Conservation (phyloP, 73 alveolate genomes). For the Uronychia binucleata region DNA sequence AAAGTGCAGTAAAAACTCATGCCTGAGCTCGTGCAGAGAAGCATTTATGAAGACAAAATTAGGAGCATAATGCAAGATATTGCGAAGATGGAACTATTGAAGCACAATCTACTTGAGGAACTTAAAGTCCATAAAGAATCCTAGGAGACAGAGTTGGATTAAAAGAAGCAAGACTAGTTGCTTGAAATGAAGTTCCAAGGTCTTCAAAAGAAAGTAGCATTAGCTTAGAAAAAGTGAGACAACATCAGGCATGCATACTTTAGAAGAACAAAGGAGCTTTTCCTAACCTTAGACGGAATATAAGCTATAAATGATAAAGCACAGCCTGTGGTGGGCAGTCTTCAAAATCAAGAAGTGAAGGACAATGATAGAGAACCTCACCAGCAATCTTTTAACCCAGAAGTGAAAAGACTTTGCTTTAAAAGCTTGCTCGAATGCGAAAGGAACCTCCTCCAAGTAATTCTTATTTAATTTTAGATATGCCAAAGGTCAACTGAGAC, state of each 20-base stretch:
- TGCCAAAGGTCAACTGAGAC: not conserved
- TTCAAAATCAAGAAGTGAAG: not conserved
- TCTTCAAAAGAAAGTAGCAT: not conserved
- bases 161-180: not conserved
- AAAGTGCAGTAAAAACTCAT: not conserved
- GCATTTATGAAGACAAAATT: not conserved
- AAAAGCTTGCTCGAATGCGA: not conserved
- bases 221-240: not conserved
- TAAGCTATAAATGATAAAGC: not conserved
- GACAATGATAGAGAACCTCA: not conserved
- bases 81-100: not conserved
- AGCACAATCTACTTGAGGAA: not conserved
- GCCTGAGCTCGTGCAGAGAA: not conserved
- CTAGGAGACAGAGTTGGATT: not conserved
- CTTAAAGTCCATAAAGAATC: not conserved
- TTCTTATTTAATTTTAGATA: not conserved
- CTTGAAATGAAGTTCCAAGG: not conserved
- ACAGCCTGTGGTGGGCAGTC: not conserved
- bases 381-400: no score
- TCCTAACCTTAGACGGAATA: not conserved
- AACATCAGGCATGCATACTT: not conserved
- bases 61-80: not conserved
- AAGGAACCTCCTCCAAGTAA: not conserved
- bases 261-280: not conserved
- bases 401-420: not conserved